Evolutionary conservation across 1,284 basidiomycete species (phyloP).

Genomic region (Ganoderma sinense): DNA sequence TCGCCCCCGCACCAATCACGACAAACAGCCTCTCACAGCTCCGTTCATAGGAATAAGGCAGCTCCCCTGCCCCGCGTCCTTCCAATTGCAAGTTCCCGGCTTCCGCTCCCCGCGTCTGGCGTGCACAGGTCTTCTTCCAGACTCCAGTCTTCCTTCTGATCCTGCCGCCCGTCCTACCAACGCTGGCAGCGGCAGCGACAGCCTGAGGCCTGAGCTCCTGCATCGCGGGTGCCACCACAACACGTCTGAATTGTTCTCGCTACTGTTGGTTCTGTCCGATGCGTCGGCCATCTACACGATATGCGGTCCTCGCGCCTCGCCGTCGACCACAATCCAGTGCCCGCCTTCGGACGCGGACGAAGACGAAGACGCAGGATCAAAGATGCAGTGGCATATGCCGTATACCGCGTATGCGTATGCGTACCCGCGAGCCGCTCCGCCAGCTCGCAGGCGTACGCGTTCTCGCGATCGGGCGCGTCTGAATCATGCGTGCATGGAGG

Average conservation of each 20-base stretch:
- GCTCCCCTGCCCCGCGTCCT: neutral
- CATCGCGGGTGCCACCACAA: neutral
- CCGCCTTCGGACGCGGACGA: neutral
- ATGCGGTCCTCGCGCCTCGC: neutral
- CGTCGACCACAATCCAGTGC: neutral
- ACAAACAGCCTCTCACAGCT: slow-evolving; percentile 26
- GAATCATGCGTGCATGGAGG: neutral
- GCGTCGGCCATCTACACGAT: neutral
- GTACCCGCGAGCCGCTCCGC: slow-evolving; percentile 3
- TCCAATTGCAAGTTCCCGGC: too few relatives aligned
- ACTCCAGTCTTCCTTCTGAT: neutral
- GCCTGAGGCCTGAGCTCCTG: too few relatives aligned
- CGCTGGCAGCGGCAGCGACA: neutral
- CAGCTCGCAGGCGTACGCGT: too few relatives aligned
- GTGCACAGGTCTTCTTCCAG: neutral
- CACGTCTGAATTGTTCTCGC: neutral
- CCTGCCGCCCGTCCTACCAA: neutral
- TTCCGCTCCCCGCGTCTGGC: neutral
- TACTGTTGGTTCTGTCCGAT: neutral
- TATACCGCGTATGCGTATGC: neutral
- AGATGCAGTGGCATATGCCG: too few relatives aligned
- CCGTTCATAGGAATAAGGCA: slow-evolving; percentile 19
- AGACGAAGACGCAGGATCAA: neutral
- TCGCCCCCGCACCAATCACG: slow-evolving; percentile 3
- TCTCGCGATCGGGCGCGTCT: neutral